phyloP scores from a whole-genome alignment of 768 basidiomycete species.

The Amanita pallidorosea region DNA sequence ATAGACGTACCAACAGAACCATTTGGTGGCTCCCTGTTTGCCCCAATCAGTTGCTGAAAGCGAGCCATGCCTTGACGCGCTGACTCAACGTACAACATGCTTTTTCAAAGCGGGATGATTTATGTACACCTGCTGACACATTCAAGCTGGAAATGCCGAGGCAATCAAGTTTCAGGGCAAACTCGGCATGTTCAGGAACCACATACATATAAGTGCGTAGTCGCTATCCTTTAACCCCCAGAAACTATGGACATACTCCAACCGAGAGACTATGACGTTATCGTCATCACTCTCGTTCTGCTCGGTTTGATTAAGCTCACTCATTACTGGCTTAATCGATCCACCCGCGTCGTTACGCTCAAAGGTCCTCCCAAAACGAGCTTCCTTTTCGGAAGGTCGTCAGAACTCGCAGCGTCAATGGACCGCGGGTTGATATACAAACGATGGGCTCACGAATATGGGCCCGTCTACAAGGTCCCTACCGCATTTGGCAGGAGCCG shows the following conservation, averaged over 20 bases:
- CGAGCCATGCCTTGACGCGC: too few relatives aligned
- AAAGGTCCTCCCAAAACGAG: conserved; percentile 31
- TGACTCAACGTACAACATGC: too few relatives aligned
- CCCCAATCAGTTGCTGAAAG: too few relatives aligned
- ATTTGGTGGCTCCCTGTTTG: too few relatives aligned
- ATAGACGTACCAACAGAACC: too few relatives aligned
- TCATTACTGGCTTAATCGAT: conserved; percentile 6
- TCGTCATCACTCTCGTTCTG: neutral
- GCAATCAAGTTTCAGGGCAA: too few relatives aligned
- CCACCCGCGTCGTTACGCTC: conserved; percentile 17
- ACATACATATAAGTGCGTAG: too few relatives aligned
- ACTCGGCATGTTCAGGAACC: too few relatives aligned
- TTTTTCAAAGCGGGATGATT: too few relatives aligned
- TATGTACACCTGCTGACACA: too few relatives aligned
- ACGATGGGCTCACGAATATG: conserved; percentile 16
- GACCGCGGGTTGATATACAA: conserved; percentile 22
- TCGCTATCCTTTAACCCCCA: too few relatives aligned
- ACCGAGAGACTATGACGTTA: neutral
- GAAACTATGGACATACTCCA: neutral
- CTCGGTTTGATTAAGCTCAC: conserved; percentile 6
- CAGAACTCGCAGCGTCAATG: conserved; percentile 15
- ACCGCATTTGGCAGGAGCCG: conserved; percentile 11
- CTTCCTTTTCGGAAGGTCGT: conserved; percentile 30
- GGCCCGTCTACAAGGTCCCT: conserved; percentile 13
- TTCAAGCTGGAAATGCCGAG: too few relatives aligned